A percentile compares a stretch with the other conserved stretches of the same genome.
Conservation (phyloP, 352 stramenopile genomes). For the Phytopythium montanum region DNA sequence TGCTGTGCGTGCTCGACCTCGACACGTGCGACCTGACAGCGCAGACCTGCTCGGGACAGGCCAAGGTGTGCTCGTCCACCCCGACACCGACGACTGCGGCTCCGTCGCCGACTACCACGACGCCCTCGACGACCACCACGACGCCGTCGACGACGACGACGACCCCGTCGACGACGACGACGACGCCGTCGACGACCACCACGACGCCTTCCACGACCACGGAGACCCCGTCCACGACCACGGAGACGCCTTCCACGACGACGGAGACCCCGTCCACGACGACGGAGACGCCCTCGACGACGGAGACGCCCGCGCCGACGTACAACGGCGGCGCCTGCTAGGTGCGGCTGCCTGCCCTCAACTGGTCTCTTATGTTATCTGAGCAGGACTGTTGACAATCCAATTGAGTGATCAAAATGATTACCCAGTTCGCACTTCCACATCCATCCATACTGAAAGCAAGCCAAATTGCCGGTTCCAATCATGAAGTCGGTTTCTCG, state of each 20-base stretch:
- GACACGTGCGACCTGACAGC: constrained; percentile 20
- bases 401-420: background rate
- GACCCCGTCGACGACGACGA: background rate
- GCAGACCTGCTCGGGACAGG: constrained; percentile 39
- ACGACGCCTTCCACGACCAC: background rate
- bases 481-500: too few relatives aligned
- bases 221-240: background rate
- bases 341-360: background rate
- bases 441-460: background rate
- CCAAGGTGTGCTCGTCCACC: constrained; percentile 23
- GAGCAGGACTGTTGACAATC: background rate
- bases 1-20: constrained; percentile 49
- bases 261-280: background rate
- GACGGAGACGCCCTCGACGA: background rate
- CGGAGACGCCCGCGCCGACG: constrained; percentile 5
- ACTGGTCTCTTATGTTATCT: background rate
- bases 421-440: background rate
- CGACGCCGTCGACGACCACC: background rate
- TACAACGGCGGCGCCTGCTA: constrained; percentile 7
- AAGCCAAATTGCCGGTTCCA: background rate
- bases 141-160: background rate
- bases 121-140: constrained; percentile 7
- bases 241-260: background rate
- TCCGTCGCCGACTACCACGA: constrained; percentile 5
- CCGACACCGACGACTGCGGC: constrained; percentile 11